Evolutionary conservation across 2,329 filamentous ascomycete genomes (phyloP).

Genomic region (Verruconis gallopava): DNA sequence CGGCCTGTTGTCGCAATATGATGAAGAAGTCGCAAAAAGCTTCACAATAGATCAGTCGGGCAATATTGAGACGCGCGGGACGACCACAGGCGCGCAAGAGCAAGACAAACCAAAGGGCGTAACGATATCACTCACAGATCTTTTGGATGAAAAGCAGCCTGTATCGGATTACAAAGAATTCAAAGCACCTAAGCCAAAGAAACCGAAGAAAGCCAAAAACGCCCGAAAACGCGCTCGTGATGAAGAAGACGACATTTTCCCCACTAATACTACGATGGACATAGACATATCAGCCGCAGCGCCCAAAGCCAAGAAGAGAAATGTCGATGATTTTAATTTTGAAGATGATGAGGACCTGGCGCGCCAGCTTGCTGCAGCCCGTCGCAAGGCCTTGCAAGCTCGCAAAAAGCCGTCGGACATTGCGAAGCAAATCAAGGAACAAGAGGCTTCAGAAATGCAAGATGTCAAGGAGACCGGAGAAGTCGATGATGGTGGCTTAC

Average conservation of each 20-base stretch:
- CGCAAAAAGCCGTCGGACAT: conserved; percentile 87
- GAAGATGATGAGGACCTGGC: conserved; percentile 91
- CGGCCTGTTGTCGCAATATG: conserved; percentile 77
- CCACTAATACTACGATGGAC: conserved; percentile 51
- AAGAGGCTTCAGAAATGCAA: conserved; percentile 32
- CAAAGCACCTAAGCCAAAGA: conserved; percentile 91
- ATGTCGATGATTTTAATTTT: conserved; percentile 54
- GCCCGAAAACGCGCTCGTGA: conserved; percentile 57
- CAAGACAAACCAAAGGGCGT: conserved; percentile 50
- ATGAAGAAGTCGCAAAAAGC: conserved; percentile 94
- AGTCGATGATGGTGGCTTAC: conserved; percentile 50
- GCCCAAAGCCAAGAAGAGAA: conserved; percentile 43
- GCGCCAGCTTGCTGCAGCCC: conserved; percentile 68
- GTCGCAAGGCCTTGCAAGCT: conserved; percentile 77
- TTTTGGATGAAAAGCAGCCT: conserved; percentile 45
- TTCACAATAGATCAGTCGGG: conserved; percentile 80
- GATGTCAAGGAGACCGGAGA: conserved; percentile 45
- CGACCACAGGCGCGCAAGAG: conserved; percentile 41
- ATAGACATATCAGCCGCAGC: conserved; percentile 40
- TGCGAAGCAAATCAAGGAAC: conserved; percentile 61
- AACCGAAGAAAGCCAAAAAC: conserved; percentile 59
- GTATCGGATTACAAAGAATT: conserved; percentile 85
- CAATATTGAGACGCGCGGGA: conserved; percentile 47
- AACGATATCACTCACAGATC: conserved; percentile 57
- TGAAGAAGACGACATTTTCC: conserved; percentile 43